Evolutionary conservation across 139 green algal species (phyloP).

Genomic region (Diplosphaera chodatii): DNA sequence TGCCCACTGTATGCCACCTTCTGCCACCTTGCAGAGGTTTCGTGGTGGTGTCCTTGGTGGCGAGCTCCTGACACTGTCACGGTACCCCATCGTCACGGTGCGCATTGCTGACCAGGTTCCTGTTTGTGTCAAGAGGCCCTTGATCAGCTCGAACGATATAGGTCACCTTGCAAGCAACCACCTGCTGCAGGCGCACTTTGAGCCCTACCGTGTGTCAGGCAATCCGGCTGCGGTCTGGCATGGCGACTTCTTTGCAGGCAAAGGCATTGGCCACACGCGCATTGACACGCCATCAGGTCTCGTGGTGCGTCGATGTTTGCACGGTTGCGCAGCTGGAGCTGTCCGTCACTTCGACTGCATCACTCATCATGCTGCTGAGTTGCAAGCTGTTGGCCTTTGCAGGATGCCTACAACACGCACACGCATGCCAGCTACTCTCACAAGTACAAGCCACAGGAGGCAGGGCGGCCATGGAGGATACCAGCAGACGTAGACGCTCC

Average conservation of each 20-base stretch:
- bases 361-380: not conserved
- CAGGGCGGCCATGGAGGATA: not conserved
- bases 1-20: no score
- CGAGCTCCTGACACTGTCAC: slow-evolving; percentile 8
- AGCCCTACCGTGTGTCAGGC: slow-evolving; percentile 7
- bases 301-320: not conserved
- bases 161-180: no score
- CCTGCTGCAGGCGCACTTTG: slow-evolving; percentile 15
- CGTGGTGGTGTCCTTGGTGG: slow-evolving; percentile 4
- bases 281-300: slow-evolving; percentile 8
- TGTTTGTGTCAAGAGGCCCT: no score
- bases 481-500: not conserved
- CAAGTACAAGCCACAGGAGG: not conserved
- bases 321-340: no score
- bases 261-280: slow-evolving; percentile 7
- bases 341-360: no score
- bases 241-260: slow-evolving; percentile 19
- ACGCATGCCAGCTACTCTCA: slow-evolving; percentile 15
- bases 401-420: slow-evolving; percentile 16
- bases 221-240: not conserved
- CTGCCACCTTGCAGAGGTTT: not conserved
- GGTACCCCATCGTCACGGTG: slow-evolving; percentile 2
- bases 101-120: no score
- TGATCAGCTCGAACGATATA: no score
- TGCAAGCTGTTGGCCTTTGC: not conserved